Evolutionary conservation across 257 asterid species (phyloP), one percentile per base, ranked within the genome.

Genomic region (Petunia secreta): DNA sequence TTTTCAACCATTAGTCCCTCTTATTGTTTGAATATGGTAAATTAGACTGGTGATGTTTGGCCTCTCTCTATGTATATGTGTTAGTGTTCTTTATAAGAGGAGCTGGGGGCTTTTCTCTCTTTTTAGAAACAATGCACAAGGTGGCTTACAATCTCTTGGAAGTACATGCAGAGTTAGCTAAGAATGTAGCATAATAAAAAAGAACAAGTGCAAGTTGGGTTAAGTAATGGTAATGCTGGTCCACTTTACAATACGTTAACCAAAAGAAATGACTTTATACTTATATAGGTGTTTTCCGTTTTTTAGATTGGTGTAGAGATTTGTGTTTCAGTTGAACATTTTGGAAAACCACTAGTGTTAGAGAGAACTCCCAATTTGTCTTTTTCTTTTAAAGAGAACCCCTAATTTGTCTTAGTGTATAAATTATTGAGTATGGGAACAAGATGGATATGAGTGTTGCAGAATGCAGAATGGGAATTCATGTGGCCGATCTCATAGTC

Each of bases 401-500:
- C n/a, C 43, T 25, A 50, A 11, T 73, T 2, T 10, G 62, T 52
- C 43, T 50, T 50, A 36, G 36, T 37, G 50, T 11, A 48, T 50
- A 11, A 50, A 73, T 5, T 50, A 36, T 73, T 46, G 40, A 69
- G 43, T 48, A 69, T 25, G 1, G 53, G 43, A 25, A 69, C 59
- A 46, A 43, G 5, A 43, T 69, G 59, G 77, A 25, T 69, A 9
- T 5, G 25, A 36, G 9, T 48, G 5, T 7, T 46, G 25, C 11
- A 48, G 59, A 69, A 69, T 69, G 43, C 77, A 69, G 46, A 69
- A 46, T 50, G 78, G 50, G 78, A 9, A 52, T 50, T 48, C 43
- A 66, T 66, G 41, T 71, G 5, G 60, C 43, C 77, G 34, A n/a
- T 73, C 43, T 50, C 13, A 36, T 50, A 36, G 46, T 11, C 7